Evolutionary conservation across 202 grass and related monocot genomes (phyloP).

Genomic region (Cymbopogon flexuosus): DNA sequence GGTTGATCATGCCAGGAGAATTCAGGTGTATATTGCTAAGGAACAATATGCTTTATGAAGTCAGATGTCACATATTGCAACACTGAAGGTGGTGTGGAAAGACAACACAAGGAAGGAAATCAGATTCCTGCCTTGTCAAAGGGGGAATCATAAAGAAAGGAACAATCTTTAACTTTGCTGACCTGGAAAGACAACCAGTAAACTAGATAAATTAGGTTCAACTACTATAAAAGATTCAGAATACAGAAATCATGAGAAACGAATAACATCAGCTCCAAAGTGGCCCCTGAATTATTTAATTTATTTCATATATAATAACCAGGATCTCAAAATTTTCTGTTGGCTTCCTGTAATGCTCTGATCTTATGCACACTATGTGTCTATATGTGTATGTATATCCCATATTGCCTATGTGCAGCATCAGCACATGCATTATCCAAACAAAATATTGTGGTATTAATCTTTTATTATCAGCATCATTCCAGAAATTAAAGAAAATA

Average conservation of each 20-base stretch:
- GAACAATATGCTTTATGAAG: constrained; percentile 11
- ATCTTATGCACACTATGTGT: not conserved
- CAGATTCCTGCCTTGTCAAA: constrained; percentile 52
- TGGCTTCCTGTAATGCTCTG: not conserved
- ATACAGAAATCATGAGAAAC: not conserved
- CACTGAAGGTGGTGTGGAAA: constrained; percentile 22
- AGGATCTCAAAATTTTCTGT: not conserved
- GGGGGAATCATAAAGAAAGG: constrained; percentile 41
- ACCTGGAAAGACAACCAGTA: not conserved
- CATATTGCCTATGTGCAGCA: not conserved
- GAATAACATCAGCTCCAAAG: not conserved
- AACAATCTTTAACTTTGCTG: constrained; percentile 41
- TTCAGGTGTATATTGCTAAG: constrained; percentile 16
- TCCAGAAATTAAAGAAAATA: constrained; percentile 5
- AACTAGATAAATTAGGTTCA: constrained; percentile 9
- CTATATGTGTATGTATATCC: not conserved
- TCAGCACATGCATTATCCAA: not conserved
- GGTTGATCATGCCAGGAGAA: constrained; percentile 12
- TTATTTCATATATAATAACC: not conserved
- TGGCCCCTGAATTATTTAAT: not conserved
- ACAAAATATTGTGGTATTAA: not conserved
- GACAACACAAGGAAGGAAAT: constrained; percentile 34
- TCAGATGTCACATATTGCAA: constrained; percentile 8
- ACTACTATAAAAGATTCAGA: not conserved
- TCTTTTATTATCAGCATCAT: constrained; percentile 9